Base-by-base conservation (phyloP, 2,329 filamentous ascomycete genomes). In the Epicoccum sorghinum region DNA sequence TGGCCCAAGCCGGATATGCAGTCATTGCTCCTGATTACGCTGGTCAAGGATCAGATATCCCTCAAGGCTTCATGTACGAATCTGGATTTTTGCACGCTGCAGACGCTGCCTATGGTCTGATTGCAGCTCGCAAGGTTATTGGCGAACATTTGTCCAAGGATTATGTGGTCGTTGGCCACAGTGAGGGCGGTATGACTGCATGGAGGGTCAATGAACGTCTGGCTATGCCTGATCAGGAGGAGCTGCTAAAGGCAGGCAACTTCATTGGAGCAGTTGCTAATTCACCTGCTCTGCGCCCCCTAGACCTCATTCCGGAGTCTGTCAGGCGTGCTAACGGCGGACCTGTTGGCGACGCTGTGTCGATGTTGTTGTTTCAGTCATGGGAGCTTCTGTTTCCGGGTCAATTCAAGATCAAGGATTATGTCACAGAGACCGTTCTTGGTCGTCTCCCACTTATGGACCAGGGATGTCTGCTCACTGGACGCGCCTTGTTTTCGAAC, bases 11-110 rank as follows among this genome's bases (percentile, higher is more conserved):
- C 18, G 62, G 62, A 12, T 64, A 65, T 32, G 64, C 62, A 10
- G 59, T 67, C 23, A 57, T 67, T 37, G 59, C 54, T 30, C 61
- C 63, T 7, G 62, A 67, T 47, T 65, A 61, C 12, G 49, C 61
- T 22, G 61, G 59, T 25, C 59, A 64, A 40, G 61, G 61, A 8
- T 57, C 57, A 3, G 57, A 62, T 25, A 64, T 64, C 23, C 52
- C 59, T 2, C 59, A 62, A 47, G 61, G 63, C 14, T 66, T 66
- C 40, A 64, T 61, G 63, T 64, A 66, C 39, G 63, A 64, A 36
- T 50, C 61, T 7, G 61, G 61, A 30, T 60, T 47, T 35, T 52
- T 65, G 6, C 61, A 66, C n/a, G 63, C 60, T 10, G 63, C 61
- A 10, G 46, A 66, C 30, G 61, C 47, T 13, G 61, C 58, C 2